Evolutionary conservation across 768 basidiomycete species (phyloP).

Genomic region (Scleroderma citrinum): DNA sequence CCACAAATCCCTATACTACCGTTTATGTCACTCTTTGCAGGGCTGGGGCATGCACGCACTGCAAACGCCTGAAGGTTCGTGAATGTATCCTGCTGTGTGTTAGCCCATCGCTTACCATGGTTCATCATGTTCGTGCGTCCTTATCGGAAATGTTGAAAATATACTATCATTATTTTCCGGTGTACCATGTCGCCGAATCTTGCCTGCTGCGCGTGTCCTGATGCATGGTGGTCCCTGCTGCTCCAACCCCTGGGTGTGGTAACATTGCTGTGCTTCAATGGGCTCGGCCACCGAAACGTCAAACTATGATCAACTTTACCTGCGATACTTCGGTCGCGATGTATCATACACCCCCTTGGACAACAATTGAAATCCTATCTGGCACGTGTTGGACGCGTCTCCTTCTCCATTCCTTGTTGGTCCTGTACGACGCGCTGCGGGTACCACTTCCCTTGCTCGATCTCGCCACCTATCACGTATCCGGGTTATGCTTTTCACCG

Average conservation of each 20-base stretch:
- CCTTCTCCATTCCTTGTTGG: background rate
- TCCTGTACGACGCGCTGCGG: background rate
- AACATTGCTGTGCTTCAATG: background rate
- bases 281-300: background rate
- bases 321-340: background rate
- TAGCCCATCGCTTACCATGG: conserved; percentile 16
- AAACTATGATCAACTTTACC: background rate
- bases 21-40: conserved; percentile 31
- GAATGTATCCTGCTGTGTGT: conserved; percentile 4
- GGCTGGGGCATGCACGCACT: conserved; percentile 78
- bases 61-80: conserved; percentile 82
- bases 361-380: background rate
- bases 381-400: background rate
- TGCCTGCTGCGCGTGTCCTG: conserved; percentile 6
- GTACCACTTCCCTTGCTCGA: background rate
- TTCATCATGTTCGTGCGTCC: conserved; percentile 2
- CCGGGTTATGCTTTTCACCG: background rate
- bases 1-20: conserved; percentile 3
- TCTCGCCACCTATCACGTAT: background rate
- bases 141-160: conserved; percentile 11
- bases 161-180: conserved; percentile 10
- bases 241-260: background rate
- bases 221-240: conserved; percentile 6
- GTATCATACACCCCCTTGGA: background rate
- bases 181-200: conserved; percentile 13